Percentiles rank a stretch among this genome's conserved stretches.
Evolutionary conservation across 2,329 filamentous ascomycete genomes (phyloP).

Genomic region (Colletotrichum lupini): DNA sequence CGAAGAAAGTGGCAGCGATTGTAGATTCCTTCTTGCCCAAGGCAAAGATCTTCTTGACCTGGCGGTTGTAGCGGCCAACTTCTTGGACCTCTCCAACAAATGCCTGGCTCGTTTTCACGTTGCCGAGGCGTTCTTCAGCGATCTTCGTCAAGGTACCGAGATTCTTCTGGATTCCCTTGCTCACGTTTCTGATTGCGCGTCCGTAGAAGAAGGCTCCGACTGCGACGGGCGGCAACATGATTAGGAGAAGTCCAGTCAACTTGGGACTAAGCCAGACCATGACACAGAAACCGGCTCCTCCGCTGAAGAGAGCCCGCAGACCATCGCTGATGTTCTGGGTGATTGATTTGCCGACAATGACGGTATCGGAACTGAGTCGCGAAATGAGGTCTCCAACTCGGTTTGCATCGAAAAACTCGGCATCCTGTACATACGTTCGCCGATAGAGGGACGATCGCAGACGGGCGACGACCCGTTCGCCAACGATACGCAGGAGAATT

Average conservation of each 20-base stretch:
- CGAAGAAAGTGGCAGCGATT: slow-evolving; percentile 91
- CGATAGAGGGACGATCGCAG: slow-evolving; percentile 91
- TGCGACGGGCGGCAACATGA: slow-evolving; percentile 92
- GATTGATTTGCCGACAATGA: slow-evolving; percentile 98
- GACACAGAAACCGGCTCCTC: slow-evolving; percentile 86
- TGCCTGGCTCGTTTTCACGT: slow-evolving; percentile 95
- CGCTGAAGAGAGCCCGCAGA: slow-evolving; percentile 89
- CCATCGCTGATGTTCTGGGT: slow-evolving; percentile 98
- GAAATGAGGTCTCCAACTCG: slow-evolving; percentile 96
- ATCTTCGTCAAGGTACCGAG: slow-evolving; percentile 95
- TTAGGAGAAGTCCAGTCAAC: slow-evolving; percentile 84
- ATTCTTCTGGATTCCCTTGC: slow-evolving; percentile 92
- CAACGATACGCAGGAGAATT: slow-evolving; percentile 91
- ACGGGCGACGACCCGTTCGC: slow-evolving; percentile 92
- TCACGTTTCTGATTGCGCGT: slow-evolving; percentile 86
- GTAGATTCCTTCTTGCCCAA: slow-evolving; percentile 89
- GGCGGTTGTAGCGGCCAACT: slow-evolving; percentile 88
- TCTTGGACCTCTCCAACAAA: slow-evolving; percentile 95
- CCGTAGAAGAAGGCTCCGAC: slow-evolving; percentile 93
- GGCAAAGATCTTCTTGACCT: slow-evolving; percentile 91
- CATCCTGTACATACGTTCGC: slow-evolving; percentile 94
- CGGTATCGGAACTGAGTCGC: slow-evolving; percentile 92
- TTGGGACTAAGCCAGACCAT: slow-evolving; percentile 98
- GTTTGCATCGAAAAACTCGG: slow-evolving; percentile 99
- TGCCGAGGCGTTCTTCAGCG: slow-evolving; percentile 96